Evolutionary conservation across 805 yeast genomes (phyloP), one percentile per base, ranked within the genome.

Genomic region (Saccharomyces cerevisiae): DNA sequence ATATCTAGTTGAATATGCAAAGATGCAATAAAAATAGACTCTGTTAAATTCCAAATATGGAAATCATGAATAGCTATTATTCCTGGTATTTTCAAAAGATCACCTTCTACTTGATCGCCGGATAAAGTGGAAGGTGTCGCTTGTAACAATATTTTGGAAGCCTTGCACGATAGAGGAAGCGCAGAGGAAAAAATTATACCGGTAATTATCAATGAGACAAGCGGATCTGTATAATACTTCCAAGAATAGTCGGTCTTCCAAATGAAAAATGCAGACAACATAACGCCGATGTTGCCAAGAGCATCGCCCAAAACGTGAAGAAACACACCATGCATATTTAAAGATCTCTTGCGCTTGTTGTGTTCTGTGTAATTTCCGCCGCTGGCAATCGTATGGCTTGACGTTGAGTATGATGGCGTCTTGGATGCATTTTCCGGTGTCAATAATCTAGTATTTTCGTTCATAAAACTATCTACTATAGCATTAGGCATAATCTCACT

Each of bases 271-370:
- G 98, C 99, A 1, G 97, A 84, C 3, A 79, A 69, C 54, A 92
- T 94, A 51, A 92, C 99, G 60, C 98, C 98, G 53, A 92, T 73
- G 67, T 92, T 92, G 58, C 99, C 98, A 54, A 92, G 76, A 1
- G 98, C 98, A 71, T 92, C 99, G 48, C 98, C 98, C 61, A 94
- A 58, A 11, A 94, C 99, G 67, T 92, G 99, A 65, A 92, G 76
- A 67, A 89, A 94, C 2, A 92, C 97, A 59, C 99, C 99, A 64
- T 89, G 91, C 97, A 92, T 92, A 71, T 94, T 92, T 75, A 92
- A 75, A n/a, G 96, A 87, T 66, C 79, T 82, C 31, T 70, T 62
- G 56, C 75, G 46, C 32, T 58, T 57, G 17, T 56, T 58, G 22
- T 41, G 48, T 41, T 58, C 52, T 47, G 41, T 36, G 29, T 48